Evolutionary conservation across 306 rosid species (phyloP).

Genomic region (Acmispon strigosus): DNA sequence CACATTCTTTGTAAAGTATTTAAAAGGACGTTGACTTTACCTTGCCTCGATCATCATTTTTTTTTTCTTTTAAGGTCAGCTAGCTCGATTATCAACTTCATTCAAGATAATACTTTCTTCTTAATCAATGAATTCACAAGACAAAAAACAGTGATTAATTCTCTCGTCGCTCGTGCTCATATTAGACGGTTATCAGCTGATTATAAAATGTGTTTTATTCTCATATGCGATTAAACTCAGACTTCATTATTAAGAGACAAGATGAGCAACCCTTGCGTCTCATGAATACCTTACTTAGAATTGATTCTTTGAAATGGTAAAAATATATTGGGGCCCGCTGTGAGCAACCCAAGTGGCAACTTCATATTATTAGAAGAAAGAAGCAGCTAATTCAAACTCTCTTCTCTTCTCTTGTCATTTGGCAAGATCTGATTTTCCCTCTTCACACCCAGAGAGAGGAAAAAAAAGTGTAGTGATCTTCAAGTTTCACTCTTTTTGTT

Average conservation of each 20-base stretch:
- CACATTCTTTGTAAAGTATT: not conserved
- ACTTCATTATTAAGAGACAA: no score
- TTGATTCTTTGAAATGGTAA: not conserved
- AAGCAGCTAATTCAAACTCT: slow-evolving; percentile 46
- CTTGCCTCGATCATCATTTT: not conserved
- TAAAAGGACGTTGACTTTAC: not conserved
- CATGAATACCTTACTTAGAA: not conserved
- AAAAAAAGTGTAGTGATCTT: slow-evolving; percentile 9
- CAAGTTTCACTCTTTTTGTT: slow-evolving; percentile 30
- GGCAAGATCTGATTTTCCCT: slow-evolving; percentile 56
- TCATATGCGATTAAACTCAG: no score
- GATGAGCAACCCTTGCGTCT: no score
- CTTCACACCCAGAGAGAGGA: not conserved
- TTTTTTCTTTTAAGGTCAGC: no score
- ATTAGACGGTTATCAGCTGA: no score
- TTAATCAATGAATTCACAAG: no score
- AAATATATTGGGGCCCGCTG: slow-evolving; percentile 26
- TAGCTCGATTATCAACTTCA: not conserved
- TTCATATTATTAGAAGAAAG: slow-evolving; percentile 33
- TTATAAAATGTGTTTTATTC: no score
- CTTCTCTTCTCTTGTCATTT: slow-evolving; percentile 26
- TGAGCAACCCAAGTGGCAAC: slow-evolving; percentile 28
- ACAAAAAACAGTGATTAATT: no score
- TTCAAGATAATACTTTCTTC: not conserved
- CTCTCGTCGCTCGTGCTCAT: no score